These are phyloP conservation scores for Puccinia hordei DNA, from an alignment of 1,284 basidiomycete genomes.

Conservation along the genomic window DNA sequence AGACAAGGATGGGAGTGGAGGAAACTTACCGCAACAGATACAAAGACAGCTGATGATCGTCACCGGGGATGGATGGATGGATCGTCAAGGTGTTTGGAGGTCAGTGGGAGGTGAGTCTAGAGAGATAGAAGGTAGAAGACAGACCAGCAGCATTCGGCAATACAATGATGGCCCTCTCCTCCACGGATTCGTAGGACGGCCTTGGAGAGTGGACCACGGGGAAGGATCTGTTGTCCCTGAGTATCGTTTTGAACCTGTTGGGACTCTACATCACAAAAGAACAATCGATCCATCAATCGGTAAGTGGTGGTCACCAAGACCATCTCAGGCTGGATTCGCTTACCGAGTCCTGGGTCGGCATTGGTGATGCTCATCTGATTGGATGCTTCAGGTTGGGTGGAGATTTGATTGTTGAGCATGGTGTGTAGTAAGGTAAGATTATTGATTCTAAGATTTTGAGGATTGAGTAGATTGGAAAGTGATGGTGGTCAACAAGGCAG, in stretches of 20 bases:
- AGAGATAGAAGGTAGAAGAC: neutral
- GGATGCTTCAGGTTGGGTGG: neutral
- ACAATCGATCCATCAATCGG: too few relatives aligned
- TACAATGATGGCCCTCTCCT: slow-evolving; percentile 39
- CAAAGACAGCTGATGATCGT: slow-evolving; percentile 20
- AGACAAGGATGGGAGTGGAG: neutral
- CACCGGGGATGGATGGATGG: neutral
- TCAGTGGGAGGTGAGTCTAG: neutral
- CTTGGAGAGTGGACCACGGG: slow-evolving; percentile 21
- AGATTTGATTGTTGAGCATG: neutral
- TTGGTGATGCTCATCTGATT: slow-evolving; percentile 8
- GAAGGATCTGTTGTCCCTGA: too few relatives aligned
- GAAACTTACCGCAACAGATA: slow-evolving; percentile 33
- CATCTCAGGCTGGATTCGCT: neutral
- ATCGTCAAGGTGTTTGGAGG: neutral
- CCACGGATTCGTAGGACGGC: slow-evolving; percentile 28
- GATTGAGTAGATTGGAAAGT: too few relatives aligned
- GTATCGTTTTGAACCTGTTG: neutral
- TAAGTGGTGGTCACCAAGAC: too few relatives aligned
- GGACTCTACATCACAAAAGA: neutral
- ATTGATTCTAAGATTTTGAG: too few relatives aligned
- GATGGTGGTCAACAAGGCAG: too few relatives aligned
- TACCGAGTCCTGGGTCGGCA: neutral
- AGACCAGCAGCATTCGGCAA: slow-evolving; percentile 45
- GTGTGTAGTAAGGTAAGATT: too few relatives aligned